These are phyloP conservation scores for Cladophialophora chaetospira DNA, from an alignment of 2,329 filamentous ascomycete genomes.

Conservation along the genomic window DNA sequence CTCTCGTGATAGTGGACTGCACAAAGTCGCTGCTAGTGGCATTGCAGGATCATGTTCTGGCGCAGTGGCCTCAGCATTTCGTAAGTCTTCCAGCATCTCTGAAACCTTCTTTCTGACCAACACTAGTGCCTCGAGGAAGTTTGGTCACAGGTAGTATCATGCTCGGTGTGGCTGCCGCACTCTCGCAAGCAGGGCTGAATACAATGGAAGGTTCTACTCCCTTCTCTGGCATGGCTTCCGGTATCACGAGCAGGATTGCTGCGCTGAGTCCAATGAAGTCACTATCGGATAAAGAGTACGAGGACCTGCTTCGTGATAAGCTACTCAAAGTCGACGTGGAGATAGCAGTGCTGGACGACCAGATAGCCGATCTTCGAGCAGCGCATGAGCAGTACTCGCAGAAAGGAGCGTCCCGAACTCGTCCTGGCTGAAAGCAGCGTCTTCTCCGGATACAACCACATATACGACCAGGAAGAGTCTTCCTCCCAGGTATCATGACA, in stretches of 20 bases:
- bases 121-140: conserved; percentile 20
- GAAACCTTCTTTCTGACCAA: not conserved
- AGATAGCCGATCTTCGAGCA: conserved; percentile 55
- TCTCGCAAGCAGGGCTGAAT: conserved; percentile 25
- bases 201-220: conserved; percentile 45
- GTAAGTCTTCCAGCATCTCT: conserved; percentile 14
- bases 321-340: conserved; percentile 71
- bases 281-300: conserved; percentile 73
- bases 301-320: conserved; percentile 69
- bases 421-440: not conserved
- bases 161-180: conserved; percentile 23
- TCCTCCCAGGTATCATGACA: too few relatives aligned
- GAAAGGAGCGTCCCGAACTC: not conserved
- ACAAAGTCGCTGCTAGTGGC: conserved; percentile 26
- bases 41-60: conserved; percentile 30
- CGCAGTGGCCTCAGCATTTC: conserved; percentile 23
- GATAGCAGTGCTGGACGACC: conserved; percentile 76
- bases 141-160: conserved; percentile 27
- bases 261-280: conserved; percentile 72
- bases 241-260: conserved; percentile 13
- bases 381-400: conserved; percentile 11
- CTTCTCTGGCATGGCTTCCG: conserved; percentile 3
- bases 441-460: too few relatives aligned
- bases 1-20: conserved; percentile 35
- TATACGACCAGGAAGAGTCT: too few relatives aligned